These are phyloP conservation scores for Teunomyces tritomae DNA, from an alignment of 805 yeast species.

Conservation along the genomic window DNA sequence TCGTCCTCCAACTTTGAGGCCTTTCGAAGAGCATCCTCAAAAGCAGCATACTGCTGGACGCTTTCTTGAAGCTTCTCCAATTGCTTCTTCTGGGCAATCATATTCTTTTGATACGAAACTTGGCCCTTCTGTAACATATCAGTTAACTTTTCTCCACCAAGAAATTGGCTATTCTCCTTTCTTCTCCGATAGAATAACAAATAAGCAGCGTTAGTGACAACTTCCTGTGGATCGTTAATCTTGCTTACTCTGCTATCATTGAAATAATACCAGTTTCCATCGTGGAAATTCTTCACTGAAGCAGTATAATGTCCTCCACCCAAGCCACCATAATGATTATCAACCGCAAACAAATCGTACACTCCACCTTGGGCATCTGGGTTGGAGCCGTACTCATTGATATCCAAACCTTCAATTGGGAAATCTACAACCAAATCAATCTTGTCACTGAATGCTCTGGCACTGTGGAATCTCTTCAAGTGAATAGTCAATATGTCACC, in stretches of 20 bases:
- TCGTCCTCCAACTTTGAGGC: background rate
- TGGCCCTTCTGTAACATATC: slow-evolving; percentile 43
- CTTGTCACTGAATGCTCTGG: slow-evolving; percentile 83
- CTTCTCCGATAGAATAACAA: slow-evolving; percentile 75
- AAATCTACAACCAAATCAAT: slow-evolving; percentile 81
- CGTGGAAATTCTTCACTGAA: slow-evolving; percentile 74
- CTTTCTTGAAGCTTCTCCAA: slow-evolving; percentile 16
- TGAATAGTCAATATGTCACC: slow-evolving; percentile 91
- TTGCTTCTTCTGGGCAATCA: slow-evolving; percentile 11
- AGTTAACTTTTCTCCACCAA: slow-evolving; percentile 50
- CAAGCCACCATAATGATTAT: slow-evolving; percentile 91
- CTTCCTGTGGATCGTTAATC: slow-evolving; percentile 53
- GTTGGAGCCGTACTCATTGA: slow-evolving; percentile 51
- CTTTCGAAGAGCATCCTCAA: slow-evolving; percentile 5
- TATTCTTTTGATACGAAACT: slow-evolving; percentile 14
- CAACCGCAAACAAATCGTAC: slow-evolving; percentile 89
- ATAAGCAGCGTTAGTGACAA: slow-evolving; percentile 80
- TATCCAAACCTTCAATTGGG: slow-evolving; percentile 80
- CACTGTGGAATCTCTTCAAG: slow-evolving; percentile 83
- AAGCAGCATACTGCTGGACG: slow-evolving; percentile 8
- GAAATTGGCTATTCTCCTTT: slow-evolving; percentile 19
- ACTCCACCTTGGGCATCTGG: slow-evolving; percentile 33
- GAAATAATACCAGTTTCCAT: slow-evolving; percentile 81
- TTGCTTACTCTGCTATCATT: slow-evolving; percentile 78
- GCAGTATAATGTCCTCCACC: slow-evolving; percentile 99